phyloP scores from a whole-genome alignment of 108 stramenopile species.

The Aurantiochytrium sp. region DNA sequence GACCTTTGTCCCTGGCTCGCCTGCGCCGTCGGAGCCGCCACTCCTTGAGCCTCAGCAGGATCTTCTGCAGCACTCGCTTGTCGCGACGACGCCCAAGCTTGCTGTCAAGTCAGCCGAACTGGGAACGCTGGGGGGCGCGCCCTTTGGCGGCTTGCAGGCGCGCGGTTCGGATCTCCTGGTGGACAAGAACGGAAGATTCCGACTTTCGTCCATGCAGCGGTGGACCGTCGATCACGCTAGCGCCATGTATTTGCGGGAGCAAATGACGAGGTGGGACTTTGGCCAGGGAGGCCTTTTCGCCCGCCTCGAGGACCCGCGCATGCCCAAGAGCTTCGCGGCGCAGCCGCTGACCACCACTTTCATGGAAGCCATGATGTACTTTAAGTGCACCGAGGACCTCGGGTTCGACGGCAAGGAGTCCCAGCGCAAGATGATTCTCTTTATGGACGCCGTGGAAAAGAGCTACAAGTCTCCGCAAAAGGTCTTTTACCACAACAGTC shows the following conservation, averaged over 20 bases:
- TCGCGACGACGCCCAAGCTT: no score
- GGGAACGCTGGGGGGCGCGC: no score
- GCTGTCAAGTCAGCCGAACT: no score
- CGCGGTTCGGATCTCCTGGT: neutral
- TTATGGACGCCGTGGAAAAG: neutral
- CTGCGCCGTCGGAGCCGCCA: no score
- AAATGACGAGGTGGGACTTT: conserved; percentile 4
- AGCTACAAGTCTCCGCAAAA: neutral
- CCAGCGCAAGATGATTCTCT: neutral
- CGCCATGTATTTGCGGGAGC: neutral
- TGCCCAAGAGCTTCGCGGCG: neutral
- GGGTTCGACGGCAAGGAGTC: neutral
- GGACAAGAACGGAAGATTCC: neutral
- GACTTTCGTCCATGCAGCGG: neutral
- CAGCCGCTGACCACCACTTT: conserved; percentile 22
- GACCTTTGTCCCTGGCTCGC: no score
- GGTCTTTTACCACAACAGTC: conserved; percentile 47
- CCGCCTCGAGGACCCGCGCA: neutral
- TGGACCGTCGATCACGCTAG: neutral
- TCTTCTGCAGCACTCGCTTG: no score
- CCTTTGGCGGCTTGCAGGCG: no score
- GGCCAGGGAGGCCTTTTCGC: conserved; percentile 10
- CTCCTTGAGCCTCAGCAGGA: no score
- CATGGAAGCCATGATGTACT: neutral
- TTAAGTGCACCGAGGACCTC: neutral